These are phyloP conservation scores for Gnaphalium uliginosum DNA, from an alignment of 129 eudicot species.

Conservation along the genomic window DNA sequence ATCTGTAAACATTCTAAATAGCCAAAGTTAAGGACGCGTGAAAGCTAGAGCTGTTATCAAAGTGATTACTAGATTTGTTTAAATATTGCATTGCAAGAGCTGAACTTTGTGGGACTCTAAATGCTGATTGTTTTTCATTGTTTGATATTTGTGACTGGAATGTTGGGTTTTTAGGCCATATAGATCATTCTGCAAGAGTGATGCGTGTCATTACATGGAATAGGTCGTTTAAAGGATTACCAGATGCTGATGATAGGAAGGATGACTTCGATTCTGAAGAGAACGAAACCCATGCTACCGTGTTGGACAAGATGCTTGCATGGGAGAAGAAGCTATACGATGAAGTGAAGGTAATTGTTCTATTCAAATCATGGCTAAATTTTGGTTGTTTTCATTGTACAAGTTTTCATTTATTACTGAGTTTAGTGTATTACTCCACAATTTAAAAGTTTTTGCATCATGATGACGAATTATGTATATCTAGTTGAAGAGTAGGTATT, in stretches of 20 bases:
- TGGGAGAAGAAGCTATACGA: slow-evolving; percentile 99
- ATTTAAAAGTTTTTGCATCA: background rate
- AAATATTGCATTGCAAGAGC: background rate
- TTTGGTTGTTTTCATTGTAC: background rate
- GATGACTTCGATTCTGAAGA: slow-evolving; percentile 97
- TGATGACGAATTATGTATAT: background rate
- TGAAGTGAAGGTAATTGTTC: slow-evolving; percentile 84
- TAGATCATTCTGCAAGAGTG: slow-evolving; percentile 95
- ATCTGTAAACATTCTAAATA: background rate
- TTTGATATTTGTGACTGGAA: slow-evolving; percentile 9
- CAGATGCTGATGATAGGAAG: slow-evolving; percentile 58
- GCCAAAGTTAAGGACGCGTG: background rate
- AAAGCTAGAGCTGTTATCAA: background rate
- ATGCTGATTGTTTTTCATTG: background rate
- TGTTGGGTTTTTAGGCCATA: slow-evolving; percentile 56
- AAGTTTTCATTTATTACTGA: background rate
- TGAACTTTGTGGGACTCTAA: background rate
- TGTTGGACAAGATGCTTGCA: slow-evolving; percentile 95
- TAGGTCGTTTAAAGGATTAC: slow-evolving; percentile 80
- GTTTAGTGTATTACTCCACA: background rate
- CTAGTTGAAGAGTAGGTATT: background rate
- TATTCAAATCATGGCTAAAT: background rate
- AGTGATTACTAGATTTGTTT: background rate
- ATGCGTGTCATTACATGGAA: slow-evolving; percentile 99
- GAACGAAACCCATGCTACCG: slow-evolving; percentile 96